Evolutionary conservation across 2,329 filamentous ascomycete species (phyloP), one percentile per base, ranked within the genome.

Genomic region (Juglanconis juglandina): DNA sequence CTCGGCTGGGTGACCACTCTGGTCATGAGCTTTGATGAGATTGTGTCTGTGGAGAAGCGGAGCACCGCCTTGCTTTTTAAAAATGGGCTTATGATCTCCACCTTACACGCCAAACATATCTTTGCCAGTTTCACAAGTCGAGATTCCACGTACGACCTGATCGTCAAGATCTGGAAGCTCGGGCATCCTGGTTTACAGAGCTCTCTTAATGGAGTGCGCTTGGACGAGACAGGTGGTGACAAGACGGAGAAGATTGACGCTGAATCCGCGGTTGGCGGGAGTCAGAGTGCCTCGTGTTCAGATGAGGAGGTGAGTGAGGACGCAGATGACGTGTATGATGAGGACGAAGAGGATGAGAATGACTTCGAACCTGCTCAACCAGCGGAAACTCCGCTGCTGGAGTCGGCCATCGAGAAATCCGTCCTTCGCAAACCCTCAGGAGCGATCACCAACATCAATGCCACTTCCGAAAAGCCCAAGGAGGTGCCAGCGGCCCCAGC

Each of bases 101-200:
- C 95, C 0, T 79, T 98, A 11, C 95, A 99, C 72, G 92, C 95
- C 48, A 92, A 95, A 66, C 95, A 99, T 70, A 87, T 96, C 1
- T 99, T 99, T 75, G 93, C 95, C 58, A 97, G 93, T 75, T 91
- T 99, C 66, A 88, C 96, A 5, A 95, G 92, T 69, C 85, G 95
- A 71, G 95, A 99, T 75, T 92, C 93, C 3, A 98, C 96, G 0
- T 99, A 98, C 70, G 96, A 99, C 71, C 79, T 99, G 50, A 93
- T 99, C 71, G 90, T 99, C 66, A 96, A 96, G 62, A 98, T 99
- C 61, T 99, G 95, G 95, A 96, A 96, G 73, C 89, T 97, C 35
- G 95, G 91, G 14, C 95, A 99, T 72, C 94, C 95, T 2, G 91
- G 92, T 58, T 77, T 99, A 35, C 91, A 92, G 73, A 96, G 92